Base-by-base conservation (phyloP, 176 grass and related monocot genomes). In the Tillandsia leiboldiana region DNA sequence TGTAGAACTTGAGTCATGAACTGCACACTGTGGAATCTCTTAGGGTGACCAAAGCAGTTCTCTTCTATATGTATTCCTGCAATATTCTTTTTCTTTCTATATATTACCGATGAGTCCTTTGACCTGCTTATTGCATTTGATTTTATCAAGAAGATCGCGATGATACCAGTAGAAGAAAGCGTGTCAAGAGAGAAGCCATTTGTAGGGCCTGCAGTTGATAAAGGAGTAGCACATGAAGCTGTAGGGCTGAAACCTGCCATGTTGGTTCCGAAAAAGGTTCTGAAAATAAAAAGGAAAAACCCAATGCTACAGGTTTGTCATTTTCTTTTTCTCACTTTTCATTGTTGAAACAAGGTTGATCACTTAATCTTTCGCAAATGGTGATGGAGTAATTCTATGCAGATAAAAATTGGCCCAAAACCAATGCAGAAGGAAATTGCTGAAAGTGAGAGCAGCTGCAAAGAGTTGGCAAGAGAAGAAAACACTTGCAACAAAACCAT, bases 361-460 rank as follows among this genome's bases (percentile, higher is more conserved):
- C 33, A 42, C 33, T 48, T 49, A 67, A 65, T 47, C 23, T 0
- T 61, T 72, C 24, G 48, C 14, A 26, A 48, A 67, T 70, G 53
- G 53, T 82, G 24, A 24, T 24, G 26, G 20, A 58, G 68, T 53
- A 12, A 5, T 64, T 79, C 9, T 83, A 63, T 74, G 57, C 72
- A 96, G 89, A 97, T 97, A 72, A 97, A 92, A 81, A 79, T 97
- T 77, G 70, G 51, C 59, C 67, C 79, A 49, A 97, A 87, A 74
- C 11, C 66, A 78, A 57, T 56, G 48, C 26, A 63, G 22, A 90
- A 83, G 75, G 79, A 85, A 74, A 51, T 51, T 71, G 53, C 50
- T 67, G 71, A 79, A 53, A 72, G 70, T 54, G 73, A 49, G 75
- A 80, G 47, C 2, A 50, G 14, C 26, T 70, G 53, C 53, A 90